A percentile compares a stretch with the other conserved stretches of the same genome.
These are phyloP conservation scores for Boletus reticulatus DNA, from an alignment of 768 basidiomycete genomes.

Conservation along the genomic window DNA sequence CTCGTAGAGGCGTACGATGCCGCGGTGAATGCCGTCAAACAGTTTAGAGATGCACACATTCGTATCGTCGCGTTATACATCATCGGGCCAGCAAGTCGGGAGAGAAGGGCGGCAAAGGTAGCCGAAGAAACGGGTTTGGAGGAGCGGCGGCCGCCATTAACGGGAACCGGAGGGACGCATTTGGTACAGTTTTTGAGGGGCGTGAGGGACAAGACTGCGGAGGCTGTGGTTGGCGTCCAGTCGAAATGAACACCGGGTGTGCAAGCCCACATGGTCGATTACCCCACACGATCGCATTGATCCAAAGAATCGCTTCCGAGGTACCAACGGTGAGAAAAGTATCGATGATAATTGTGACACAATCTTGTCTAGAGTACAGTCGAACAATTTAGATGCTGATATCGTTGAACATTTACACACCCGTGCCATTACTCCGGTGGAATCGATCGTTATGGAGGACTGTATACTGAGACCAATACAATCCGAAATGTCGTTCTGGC, in stretches of 20 bases:
- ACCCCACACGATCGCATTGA: no score
- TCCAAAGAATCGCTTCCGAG: no score
- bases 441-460: no score
- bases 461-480: no score
- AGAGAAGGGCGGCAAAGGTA: constrained; percentile 7
- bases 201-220: constrained; percentile 64
- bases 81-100: constrained; percentile 55
- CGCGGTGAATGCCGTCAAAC: constrained; percentile 63
- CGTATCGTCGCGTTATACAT: constrained; percentile 74
- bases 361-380: no score
- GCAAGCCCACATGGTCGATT: no score
- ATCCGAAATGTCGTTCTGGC: no score
- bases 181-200: constrained; percentile 74
- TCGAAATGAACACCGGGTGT: not conserved
- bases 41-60: constrained; percentile 76
- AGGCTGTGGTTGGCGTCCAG: constrained; percentile 32
- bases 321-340: no score
- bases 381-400: no score
- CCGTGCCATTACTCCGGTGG: no score
- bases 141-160: constrained; percentile 36
- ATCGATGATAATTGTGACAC: no score
- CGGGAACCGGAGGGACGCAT: constrained; percentile 80
- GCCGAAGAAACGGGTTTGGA: constrained; percentile 9
- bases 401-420: no score
- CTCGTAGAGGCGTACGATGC: constrained; percentile 59